Evolutionary conservation across 163 green algal genomes (phyloP), one percentile per base, ranked within the genome.

Genomic region (Prototheca wickerhamii): DNA sequence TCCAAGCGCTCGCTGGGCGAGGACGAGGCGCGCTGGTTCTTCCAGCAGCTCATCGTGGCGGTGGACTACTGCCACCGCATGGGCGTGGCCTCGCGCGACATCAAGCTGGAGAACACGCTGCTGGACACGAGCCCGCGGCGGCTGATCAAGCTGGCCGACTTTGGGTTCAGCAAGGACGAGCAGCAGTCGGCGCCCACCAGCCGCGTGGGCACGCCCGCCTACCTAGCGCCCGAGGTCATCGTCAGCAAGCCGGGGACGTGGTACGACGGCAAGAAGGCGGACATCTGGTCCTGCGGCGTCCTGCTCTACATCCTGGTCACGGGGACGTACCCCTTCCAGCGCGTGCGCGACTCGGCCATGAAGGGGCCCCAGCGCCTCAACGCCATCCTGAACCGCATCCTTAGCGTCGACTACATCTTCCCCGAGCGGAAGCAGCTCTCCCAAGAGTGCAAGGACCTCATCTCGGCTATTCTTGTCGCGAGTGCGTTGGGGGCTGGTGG

Each of bases 211-310:
- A 95, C 87, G 4, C 80, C 87, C 10, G 83, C 82, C 44, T 92
- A 92, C 79, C 87, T 95, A 60, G 86, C 88, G 2, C 88, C 88
- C 4, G 87, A 95, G 66, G 84, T 86, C 20, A 72, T 82, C 15
- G 30, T 57, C 1, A 58, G 10, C n/a, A 26, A 64, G 34, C 34
- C 32, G 4, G 59, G 59, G 42, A 25, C 33, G n/a, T 21, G 51
- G 23, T 91, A 91, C 37, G 78, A 91, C 57, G 83, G 75, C 21
- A 76, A 81, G 74, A 34, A 65, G 55, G 43, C 57, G 5, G 81
- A 88, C 58, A 46, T 88, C 2, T 88, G 81, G 81, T 82, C 76
- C 2, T 85, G 71, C 60, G 81, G 76, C 29, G 80, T 88, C 28
- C 64, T 85, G 51, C 62, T 88, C 34, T 88, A 79, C 63, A 65